Evolutionary conservation across 2,329 filamentous ascomycete genomes (phyloP), one percentile per base, ranked within the genome.

Genomic region (Elsinoe batatas): DNA sequence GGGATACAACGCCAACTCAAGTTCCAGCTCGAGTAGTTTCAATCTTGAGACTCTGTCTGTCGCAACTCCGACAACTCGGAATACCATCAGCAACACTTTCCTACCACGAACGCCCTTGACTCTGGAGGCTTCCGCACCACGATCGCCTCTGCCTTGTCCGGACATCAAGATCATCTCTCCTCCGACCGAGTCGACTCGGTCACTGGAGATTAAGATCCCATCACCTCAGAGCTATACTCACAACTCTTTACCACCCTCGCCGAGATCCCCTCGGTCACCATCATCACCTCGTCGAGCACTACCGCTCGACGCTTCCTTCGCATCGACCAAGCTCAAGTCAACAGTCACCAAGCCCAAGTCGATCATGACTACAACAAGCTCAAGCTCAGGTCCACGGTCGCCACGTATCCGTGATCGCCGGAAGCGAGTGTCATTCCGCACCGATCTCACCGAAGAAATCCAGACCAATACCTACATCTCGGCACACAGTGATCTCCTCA

Each of bases 1-100:
- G 10, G 33, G 32, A 32, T 38, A 51, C 47, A 51, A 33, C 47
- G 32, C 47, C 47, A 38, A 33, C 33, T 37, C 32, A 8, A 26
- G 32, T 26, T 51, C 47, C 11, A 51, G 37, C 18, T 51, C 47
- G 18, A 38, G 47, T 20, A 76, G 75, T 55, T 67, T 82, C 44
- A 74, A 77, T 12, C 71, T 80, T 47, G 73, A 77, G 43, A 76
- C 76, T 2, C 69, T 79, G 18, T 77, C 76, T 50, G 71, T 77
- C n/a, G 74, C 76, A 30, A 83, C 81, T 6, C 81, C 81, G 10
- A 84, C 81, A 1, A 70, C 76, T 40, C 73, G 77, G 62, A 84
- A 83, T 66, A 84, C 81, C 53, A 81, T 82, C 64, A 76, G 71
- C 62, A 84, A 84, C 68, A 76, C 78, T 51, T 81, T 80, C 33